Evolutionary conservation across 1,284 basidiomycete genomes (phyloP), one percentile per base, ranked within the genome.

Genomic region (Apiotrichum gracile): DNA sequence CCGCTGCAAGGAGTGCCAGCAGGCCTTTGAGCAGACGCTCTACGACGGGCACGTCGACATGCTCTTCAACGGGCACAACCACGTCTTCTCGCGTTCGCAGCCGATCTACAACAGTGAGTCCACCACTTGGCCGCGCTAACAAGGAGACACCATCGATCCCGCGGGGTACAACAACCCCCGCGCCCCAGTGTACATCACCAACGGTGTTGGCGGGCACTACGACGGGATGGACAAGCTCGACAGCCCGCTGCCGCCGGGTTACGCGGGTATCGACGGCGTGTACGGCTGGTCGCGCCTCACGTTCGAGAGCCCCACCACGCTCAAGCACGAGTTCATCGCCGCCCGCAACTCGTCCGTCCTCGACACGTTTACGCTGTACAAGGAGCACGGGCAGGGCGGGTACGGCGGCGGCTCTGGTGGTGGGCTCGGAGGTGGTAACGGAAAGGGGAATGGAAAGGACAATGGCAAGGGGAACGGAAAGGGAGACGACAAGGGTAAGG

Each of bases 31-130:
- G 58, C 52, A 54, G n/a, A 31, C 68, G 22, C 59, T 75, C 34
- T 63, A 66, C 62, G 60, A 74, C 45, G 64, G 67, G 54, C 64
- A 65, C 21, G 72, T 74, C 33, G 73, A 75, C 49, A 34, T 73
- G 41, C 66, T 68, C 41, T 47, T 67, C 45, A 53, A 56, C 21
- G 73, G 73, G 19, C 73, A 75, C 57, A 68, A 72, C 44, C 70
- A 74, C 61, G 66, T 68, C 54, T 65, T 61, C 51, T 67, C 72
- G 31, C 61, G 69, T 31, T 63, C 64, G 8, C 45, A 57, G 26
- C 72, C 73, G 12, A 61, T 72, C 33, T 56, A 62, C 62, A 68
- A 71, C 57, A 61, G 61, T 60, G 34, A 47, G 58, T 58, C 26
- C 16, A 4, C 17, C 19, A 16, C 5, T 8, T 13, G 31, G 8